A percentile compares a stretch with the other conserved stretches of the same genome.
These are phyloP conservation scores for Amanita pallidorosea DNA, from an alignment of 768 basidiomycete species.

Conservation along the genomic window DNA sequence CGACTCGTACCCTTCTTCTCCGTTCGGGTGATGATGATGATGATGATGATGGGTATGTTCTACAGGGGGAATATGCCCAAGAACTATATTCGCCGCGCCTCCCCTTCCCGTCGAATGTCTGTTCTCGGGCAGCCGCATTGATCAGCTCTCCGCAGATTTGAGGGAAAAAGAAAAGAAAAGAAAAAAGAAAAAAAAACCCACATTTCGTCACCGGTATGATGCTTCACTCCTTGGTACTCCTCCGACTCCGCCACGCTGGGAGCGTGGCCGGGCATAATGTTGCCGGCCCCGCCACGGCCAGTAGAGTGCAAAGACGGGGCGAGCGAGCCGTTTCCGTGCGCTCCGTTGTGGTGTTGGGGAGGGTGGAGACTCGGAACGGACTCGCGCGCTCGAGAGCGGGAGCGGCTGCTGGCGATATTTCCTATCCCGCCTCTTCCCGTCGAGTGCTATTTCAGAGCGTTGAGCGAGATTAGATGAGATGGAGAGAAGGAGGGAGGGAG, in stretches of 20 bases:
- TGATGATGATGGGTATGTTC: constrained; percentile 1
- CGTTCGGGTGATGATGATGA: background rate
- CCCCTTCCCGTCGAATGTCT: constrained; percentile 6
- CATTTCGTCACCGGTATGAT: too few species aligned
- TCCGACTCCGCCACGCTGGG: constrained; percentile 17
- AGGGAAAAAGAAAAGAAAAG: too few species aligned
- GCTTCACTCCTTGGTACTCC: constrained; percentile 10
- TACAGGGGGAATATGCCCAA: background rate
- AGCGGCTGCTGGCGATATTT: constrained; percentile 41
- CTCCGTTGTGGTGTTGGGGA: too few species aligned
- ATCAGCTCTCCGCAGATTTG: too few species aligned
- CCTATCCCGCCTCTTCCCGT: constrained; percentile 57
- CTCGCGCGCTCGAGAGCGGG: constrained; percentile 36
- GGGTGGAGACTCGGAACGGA: constrained; percentile 1
- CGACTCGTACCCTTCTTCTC: background rate
- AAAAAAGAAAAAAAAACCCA: too few species aligned
- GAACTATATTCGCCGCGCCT: constrained; percentile 1
- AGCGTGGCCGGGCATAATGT: constrained; percentile 29
- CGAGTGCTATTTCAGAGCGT: constrained; percentile 46
- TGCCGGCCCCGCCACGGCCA: constrained; percentile 59
- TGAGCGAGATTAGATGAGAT: too few species aligned
- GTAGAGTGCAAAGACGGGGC: constrained; percentile 28
- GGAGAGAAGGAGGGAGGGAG: constrained; percentile 1
- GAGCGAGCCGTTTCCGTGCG: background rate
- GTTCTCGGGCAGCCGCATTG: too few species aligned